Evolutionary conservation across 2,329 filamentous ascomycete genomes (phyloP), one percentile per base, ranked within the genome.

Genomic region (Colletotrichum eremochloae): DNA sequence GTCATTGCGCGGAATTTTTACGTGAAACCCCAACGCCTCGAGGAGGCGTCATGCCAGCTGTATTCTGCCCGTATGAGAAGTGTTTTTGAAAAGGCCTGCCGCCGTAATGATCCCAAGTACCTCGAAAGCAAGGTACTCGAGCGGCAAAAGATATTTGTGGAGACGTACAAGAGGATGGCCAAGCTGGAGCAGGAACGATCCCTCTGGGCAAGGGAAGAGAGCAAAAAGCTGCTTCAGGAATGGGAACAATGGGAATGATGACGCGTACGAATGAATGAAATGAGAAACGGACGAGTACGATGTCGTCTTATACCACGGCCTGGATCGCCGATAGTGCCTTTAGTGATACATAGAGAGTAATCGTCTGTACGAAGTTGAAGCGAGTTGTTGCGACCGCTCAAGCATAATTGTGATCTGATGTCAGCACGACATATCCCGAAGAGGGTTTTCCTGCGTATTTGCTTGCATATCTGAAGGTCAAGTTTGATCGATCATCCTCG

Each of bases 31-130:
- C 88, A 90, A 74, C 85, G 86, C 15, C 81, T 92, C 6, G 79
- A 84, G 0, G 82, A 84, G 75, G 88, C 84, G 38, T 88, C 85
- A 31, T 98, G 95, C 78, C 93, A 96, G 80, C 86, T 98, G 3
- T 97, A 96, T 79, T 95, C 93, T 55, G 82, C 87, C 5, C 88
- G 92, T 20, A 97, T 97, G 94, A 87, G 94, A 52, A 86, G 87
- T 0, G 86, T 94, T 1, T 97, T 97, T 78, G 82, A 84, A 38
- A 86, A 89, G 40, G 91, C 93, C 0, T 91, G 94, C 56, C 84
- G 87, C 68, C 86, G 87, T 46, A 88, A 92, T 64, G 93, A 97
- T 77, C 86, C 92, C 68, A 85, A 85, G 33, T 91, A 91, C 74
- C 81, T 97, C 50, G 84, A 86, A 53, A 76, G 74, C 31, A 89